Percentiles rank a stretch among this genome's conserved stretches.
Evolutionary conservation across 345 rosid genomes (phyloP).

Genomic region (Iberis pinnata): DNA sequence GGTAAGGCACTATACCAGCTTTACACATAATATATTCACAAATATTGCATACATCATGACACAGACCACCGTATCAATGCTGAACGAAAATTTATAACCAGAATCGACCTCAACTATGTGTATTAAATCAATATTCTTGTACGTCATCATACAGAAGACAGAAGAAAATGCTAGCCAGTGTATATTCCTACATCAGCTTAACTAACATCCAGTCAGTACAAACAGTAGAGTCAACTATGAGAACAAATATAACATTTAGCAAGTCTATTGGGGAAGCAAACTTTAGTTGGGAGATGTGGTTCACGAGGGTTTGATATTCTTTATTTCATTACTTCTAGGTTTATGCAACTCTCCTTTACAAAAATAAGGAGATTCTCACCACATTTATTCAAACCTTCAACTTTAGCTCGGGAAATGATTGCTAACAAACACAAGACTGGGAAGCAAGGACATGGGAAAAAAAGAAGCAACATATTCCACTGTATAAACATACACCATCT

Average conservation of each 20-base stretch:
- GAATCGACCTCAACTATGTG: constrained; percentile 14
- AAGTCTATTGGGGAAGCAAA: background rate
- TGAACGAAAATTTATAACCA: constrained; percentile 2
- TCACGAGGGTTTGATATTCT: constrained; percentile 5
- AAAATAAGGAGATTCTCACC: constrained; percentile 12
- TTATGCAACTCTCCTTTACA: background rate
- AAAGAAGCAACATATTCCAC: background rate
- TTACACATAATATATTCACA: background rate
- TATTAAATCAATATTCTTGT: background rate
- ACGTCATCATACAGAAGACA: background rate
- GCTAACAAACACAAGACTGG: constrained; percentile 7
- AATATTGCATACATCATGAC: background rate
- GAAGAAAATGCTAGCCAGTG: background rate
- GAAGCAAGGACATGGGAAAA: background rate
- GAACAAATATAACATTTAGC: background rate
- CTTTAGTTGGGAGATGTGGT: background rate
- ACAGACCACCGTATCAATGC: constrained; percentile 3
- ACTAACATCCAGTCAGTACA: background rate
- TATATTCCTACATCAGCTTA: background rate
- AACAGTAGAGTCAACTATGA: background rate
- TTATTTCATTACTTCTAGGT: background rate
- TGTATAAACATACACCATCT: constrained; percentile 5
- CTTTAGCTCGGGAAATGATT: no score
- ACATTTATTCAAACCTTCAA: no score
- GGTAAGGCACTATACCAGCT: background rate